Percentiles rank a stretch among this genome's conserved stretches.
Evolutionary conservation across 1,284 basidiomycete species (phyloP).

Genomic region (Testicularia cyperi): DNA sequence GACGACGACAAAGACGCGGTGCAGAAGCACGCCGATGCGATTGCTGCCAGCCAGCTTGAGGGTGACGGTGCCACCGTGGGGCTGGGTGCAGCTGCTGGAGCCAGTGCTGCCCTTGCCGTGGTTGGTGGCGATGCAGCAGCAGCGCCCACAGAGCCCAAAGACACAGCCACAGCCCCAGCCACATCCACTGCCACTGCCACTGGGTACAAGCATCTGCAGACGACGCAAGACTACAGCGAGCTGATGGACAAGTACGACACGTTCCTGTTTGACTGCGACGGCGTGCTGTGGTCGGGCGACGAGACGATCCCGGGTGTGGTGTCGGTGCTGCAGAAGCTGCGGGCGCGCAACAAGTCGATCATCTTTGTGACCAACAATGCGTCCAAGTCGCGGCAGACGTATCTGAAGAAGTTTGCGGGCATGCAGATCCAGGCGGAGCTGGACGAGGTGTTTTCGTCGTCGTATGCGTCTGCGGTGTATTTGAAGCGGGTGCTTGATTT

Average conservation of each 20-base stretch:
- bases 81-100: slow-evolving; percentile 14
- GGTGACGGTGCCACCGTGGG: slow-evolving; percentile 11
- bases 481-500: slow-evolving; percentile 84
- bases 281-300: slow-evolving; percentile 80
- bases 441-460: slow-evolving; percentile 92
- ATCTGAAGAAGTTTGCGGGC: slow-evolving; percentile 86
- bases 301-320: slow-evolving; percentile 47
- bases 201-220: slow-evolving; percentile 37
- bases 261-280: slow-evolving; percentile 77
- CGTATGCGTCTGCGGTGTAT: slow-evolving; percentile 90
- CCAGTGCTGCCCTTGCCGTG: slow-evolving; percentile 10
- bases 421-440: slow-evolving; percentile 77
- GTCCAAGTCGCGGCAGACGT: slow-evolving; percentile 82
- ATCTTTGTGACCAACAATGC: slow-evolving; percentile 98
- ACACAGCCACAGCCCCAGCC: not conserved
- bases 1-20: not conserved
- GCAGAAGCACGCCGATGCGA: slow-evolving; percentile 22
- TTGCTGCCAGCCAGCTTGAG: slow-evolving; percentile 17
- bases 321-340: slow-evolving; percentile 61
- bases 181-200: not conserved
- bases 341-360: slow-evolving; percentile 73
- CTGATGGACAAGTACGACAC: slow-evolving; percentile 53
- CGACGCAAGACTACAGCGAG: slow-evolving; percentile 25
- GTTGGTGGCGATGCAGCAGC: slow-evolving; percentile 5
- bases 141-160: not conserved